Conservation (phyloP, 1,284 basidiomycete genomes). For the Inonotus obliquus region DNA sequence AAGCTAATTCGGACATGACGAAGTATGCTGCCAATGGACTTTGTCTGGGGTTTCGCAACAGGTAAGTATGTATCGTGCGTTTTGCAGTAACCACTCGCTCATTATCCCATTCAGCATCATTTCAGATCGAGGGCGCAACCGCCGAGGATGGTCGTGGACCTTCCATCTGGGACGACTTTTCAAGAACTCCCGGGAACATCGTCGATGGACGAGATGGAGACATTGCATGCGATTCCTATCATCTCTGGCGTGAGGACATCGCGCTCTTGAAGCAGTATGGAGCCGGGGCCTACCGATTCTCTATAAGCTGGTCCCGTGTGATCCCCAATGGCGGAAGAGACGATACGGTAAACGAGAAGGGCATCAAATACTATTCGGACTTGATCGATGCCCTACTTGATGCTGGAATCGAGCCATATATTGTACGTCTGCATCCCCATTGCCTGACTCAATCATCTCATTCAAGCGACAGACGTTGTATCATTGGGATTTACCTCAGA, state of each 20-base stretch:
- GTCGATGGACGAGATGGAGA: constrained; percentile 63
- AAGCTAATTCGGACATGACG: background rate
- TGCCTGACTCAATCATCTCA: background rate
- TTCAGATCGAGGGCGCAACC: constrained; percentile 69
- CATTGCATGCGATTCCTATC: constrained; percentile 67
- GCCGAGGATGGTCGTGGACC: constrained; percentile 52
- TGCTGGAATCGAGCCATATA: constrained; percentile 61
- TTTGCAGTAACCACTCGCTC: too few species aligned
- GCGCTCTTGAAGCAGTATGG: constrained; percentile 56
- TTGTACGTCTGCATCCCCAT: constrained; percentile 39
- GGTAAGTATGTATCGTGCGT: too few species aligned
- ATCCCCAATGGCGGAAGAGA: constrained; percentile 64
- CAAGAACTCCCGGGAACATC: constrained; percentile 59
- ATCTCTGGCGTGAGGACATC: constrained; percentile 64
- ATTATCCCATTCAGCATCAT: constrained; percentile 25
- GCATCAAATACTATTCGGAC: constrained; percentile 61
- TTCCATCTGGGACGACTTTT: constrained; percentile 75
- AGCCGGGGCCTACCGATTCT: constrained; percentile 60
- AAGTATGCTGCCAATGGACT: constrained; percentile 29
- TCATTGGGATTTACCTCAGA: constrained; percentile 77
- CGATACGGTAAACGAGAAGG: constrained; percentile 62
- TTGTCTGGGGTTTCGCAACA: constrained; percentile 73
- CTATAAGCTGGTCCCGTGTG: constrained; percentile 69
- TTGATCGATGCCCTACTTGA: constrained; percentile 62
- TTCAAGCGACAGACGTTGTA: constrained; percentile 52